Evolutionary conservation across 129 eudicot species (phyloP).

Genomic region (Tagetes patula): DNA sequence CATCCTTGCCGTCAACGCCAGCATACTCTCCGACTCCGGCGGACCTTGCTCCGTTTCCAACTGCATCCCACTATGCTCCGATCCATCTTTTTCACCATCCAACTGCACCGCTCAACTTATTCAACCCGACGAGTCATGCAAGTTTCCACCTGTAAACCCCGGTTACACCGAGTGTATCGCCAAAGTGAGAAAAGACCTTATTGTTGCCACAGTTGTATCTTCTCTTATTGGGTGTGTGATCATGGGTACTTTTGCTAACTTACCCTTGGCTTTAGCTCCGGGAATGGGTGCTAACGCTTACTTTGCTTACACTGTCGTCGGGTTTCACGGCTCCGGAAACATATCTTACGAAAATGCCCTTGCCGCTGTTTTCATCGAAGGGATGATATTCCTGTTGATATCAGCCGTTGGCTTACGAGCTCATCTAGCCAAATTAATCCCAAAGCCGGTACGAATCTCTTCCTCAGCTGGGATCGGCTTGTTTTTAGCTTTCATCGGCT

Average conservation of each 20-base stretch:
- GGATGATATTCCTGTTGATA: slow-evolving; percentile 55
- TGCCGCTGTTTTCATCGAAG: slow-evolving; percentile 83
- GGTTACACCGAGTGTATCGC: slow-evolving; percentile 73
- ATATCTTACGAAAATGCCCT: slow-evolving; percentile 70
- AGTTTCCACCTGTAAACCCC: slow-evolving; percentile 86
- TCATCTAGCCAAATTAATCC: slow-evolving; percentile 66
- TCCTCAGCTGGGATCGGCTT: slow-evolving; percentile 92
- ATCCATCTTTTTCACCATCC: slow-evolving; percentile 39
- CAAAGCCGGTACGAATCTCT: slow-evolving; percentile 78
- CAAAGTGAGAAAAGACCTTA: slow-evolving; percentile 58
- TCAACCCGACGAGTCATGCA: slow-evolving; percentile 68
- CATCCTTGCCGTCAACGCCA: slow-evolving; percentile 91
- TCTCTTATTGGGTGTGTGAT: slow-evolving; percentile 78
- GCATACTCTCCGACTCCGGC: slow-evolving; percentile 83
- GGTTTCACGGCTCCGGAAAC: slow-evolving; percentile 92
- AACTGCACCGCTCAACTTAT: slow-evolving; percentile 49
- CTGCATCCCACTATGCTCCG: slow-evolving; percentile 84
- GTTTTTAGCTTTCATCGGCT: slow-evolving; percentile 84
- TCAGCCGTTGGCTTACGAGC: slow-evolving; percentile 85
- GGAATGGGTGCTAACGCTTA: slow-evolving; percentile 96
- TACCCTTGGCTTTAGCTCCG: slow-evolving; percentile 82
- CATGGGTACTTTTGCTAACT: slow-evolving; percentile 85
- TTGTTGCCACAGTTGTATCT: slow-evolving; percentile 81
- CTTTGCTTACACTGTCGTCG: slow-evolving; percentile 87
- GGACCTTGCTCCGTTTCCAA: slow-evolving; percentile 80